Base-by-base conservation (phyloP, 1,284 basidiomycete species). In the Porodaedalea pini region DNA sequence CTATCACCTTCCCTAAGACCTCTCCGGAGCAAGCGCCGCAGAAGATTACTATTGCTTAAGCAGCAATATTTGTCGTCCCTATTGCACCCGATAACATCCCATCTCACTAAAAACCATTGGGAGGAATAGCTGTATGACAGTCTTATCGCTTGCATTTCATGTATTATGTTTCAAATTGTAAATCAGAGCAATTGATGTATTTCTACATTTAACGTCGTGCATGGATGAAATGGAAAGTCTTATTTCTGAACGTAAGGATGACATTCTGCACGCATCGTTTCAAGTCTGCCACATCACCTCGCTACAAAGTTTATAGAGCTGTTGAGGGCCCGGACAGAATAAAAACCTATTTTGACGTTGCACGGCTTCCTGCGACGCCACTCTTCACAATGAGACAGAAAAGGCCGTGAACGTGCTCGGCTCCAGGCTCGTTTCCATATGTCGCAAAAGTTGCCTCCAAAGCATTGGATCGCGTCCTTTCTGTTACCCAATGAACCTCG, bases 1-100 rank as follows among this genome's bases (percentile, higher is more conserved):
- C 57, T n/a, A 55, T 66, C 3, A 60, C 65, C 21, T 67, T 64
- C 57, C 65, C 65, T 29, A 65, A 60, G 56, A 52, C 57, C 17
- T 41, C 55, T n/a, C 64, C 64, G 13, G 64, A 65, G 44, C 53
- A 56, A 54, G 57, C 32, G 40, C 54, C 64, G 15, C 59, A 62
- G 59, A 59, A 50, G 54, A 63, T 66, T 47, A 58, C 61, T 23
- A 60, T 65, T 32, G 23, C 61, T 21, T 66, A 47, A 65, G 55
- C 5, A 13, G n/a, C n/a, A n/a, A n/a, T n/a, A n/a, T n/a, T 15
- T 36, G 7, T 36, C 15, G 34, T 15, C 34, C n/a, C n/a, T n/a
- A 23, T 31, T 48, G 29, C 11, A 27, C 6, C n/a, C 5, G n/a
- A 10, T 13, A 4, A 17, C 19, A 19, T 27, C 11, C 31, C 13